Evolutionary conservation across 2,329 filamentous ascomycete species (phyloP), one percentile per base, ranked within the genome.

Genomic region (Fusarium camptoceras): DNA sequence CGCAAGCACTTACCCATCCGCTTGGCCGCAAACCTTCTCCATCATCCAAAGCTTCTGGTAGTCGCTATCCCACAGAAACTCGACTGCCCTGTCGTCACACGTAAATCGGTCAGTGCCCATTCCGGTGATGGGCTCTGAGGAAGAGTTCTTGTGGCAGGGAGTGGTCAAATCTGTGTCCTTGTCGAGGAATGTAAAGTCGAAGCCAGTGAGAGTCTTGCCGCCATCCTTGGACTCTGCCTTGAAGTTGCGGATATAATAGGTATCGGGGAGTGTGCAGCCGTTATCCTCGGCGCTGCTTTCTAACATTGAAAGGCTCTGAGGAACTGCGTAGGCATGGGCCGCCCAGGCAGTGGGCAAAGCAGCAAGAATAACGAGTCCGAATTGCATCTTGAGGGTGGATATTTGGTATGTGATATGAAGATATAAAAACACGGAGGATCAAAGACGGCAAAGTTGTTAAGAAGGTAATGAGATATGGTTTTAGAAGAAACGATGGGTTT

Each of bases 161-260:
- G 83, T 84, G n/a, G 74, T 72, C 49, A 83, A 73, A 4, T 72
- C 67, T 20, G 83, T 85, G n/a, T 71, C 75, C 14, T 73, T 49
- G 69, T 86, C 83, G 41, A 73, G 53, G 74, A 81, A 86, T 53
- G 63, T 73, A 68, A 86, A 86, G 56, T 78, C 69, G 65, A 82
- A 73, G 10, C 73, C 73, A 20, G 73, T 64, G 22, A 81, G 69
- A 11, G 75, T 76, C 25, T 76, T 58, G n/a, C 77, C 78, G 8
- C 75, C 79, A 59, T 80, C 70, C 56, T 79, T 79, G 49, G 77
- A 77, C 22, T 75, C 66, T 15, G 75, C 78, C 16, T 63, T 63
- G 49, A 86, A 83, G 62, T 81, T 67, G 24, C 75, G 68, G 66
- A 86, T 72, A 39, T 76, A 76, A 64, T 80, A 86, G 28, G 76